Percentiles rank a stretch among this genome's conserved stretches.
phyloP scores from a whole-genome alignment of 345 rosid genomes.

The Luvunga scandens region DNA sequence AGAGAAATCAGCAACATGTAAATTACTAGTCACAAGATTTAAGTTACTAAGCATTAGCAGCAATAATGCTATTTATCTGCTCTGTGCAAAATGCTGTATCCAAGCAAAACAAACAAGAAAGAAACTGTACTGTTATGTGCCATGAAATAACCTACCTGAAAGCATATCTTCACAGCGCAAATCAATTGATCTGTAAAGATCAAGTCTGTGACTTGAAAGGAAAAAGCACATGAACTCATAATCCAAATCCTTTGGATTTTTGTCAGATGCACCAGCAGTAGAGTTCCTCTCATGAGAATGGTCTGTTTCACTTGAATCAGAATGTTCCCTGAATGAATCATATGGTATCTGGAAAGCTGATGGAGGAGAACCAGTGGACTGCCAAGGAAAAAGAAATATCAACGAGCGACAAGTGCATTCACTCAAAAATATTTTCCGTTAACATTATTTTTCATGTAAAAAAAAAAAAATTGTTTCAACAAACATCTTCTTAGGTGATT shows the following conservation, averaged over 20 bases:
- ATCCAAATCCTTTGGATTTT: conserved; percentile 61
- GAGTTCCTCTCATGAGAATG: conserved; percentile 28
- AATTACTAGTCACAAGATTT: background rate
- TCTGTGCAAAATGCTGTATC: background rate
- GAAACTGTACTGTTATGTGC: background rate
- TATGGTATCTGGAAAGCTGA: conserved; percentile 79
- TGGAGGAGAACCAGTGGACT: conserved; percentile 91
- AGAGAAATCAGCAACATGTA: background rate
- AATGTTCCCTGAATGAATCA: conserved; percentile 62
- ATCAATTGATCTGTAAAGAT: conserved; percentile 84
- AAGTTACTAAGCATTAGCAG: background rate
- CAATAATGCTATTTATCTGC: background rate
- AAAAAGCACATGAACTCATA: conserved; percentile 81
- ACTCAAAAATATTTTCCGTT: background rate
- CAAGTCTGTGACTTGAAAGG: conserved; percentile 75
- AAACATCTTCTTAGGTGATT: background rate
- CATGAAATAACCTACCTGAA: conserved; percentile 42
- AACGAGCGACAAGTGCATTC: background rate
- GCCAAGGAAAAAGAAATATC: conserved; percentile 34
- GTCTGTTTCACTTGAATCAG: conserved; percentile 26
- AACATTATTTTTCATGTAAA: background rate
- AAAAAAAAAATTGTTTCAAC: background rate
- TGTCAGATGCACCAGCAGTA: conserved; percentile 33
- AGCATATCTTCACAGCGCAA: conserved; percentile 92
- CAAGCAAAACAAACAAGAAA: background rate